Evolutionary conservation across 257 asterid genomes (phyloP).

Genomic region (Scutellaria minor): DNA sequence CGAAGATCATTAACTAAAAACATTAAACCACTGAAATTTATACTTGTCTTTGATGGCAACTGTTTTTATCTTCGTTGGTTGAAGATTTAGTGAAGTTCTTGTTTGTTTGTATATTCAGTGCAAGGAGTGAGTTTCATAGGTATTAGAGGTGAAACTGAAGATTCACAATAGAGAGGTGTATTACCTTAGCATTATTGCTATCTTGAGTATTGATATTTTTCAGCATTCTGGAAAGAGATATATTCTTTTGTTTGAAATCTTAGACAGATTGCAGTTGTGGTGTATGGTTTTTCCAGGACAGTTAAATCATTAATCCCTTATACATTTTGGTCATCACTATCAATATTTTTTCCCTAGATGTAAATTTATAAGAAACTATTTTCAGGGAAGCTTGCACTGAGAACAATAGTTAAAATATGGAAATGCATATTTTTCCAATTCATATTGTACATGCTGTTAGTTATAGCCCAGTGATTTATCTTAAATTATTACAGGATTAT

Average conservation of each 20-base stretch:
- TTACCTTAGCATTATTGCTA: background rate
- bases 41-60: slow-evolving; percentile 3
- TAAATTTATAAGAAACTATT: background rate
- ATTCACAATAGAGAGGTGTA: slow-evolving; percentile 1
- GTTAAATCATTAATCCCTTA: background rate
- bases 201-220: background rate
- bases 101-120: background rate
- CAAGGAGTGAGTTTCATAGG: background rate
- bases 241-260: background rate
- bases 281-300: background rate
- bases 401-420: background rate
- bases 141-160: slow-evolving; percentile 23
- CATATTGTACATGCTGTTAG: background rate
- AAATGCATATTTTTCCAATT: background rate
- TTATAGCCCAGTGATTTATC: background rate
- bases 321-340: background rate
- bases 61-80: background rate
- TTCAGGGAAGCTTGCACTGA: background rate
- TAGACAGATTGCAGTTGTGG: background rate
- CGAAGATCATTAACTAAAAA: background rate
- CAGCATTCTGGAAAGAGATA: background rate
- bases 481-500: background rate
- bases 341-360: background rate
- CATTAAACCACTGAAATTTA: too few relatives aligned
- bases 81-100: slow-evolving; percentile 3